Evolutionary conservation across 305 asterid species (phyloP), one percentile per base, ranked within the genome.

Genomic region (Salvia sclarea): DNA sequence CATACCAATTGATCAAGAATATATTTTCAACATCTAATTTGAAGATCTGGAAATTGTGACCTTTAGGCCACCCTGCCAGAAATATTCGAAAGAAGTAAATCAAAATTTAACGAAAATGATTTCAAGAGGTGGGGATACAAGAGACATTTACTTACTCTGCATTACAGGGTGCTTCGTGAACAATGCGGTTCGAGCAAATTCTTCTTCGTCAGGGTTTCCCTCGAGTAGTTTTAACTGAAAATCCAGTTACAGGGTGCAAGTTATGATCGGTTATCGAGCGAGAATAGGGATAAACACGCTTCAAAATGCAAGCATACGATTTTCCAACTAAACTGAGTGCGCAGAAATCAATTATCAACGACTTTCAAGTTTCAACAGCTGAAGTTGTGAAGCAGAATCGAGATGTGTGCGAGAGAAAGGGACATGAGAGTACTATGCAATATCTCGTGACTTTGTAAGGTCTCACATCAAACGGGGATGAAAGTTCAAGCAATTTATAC

Each of bases 11-110:
- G 68, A 92, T 82, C 85, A 90, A 63, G 73, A 92, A 88, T 71
- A 92, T 88, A 49, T 86, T 84, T 50, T 82, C 85, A 1, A 90
- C 86, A 58, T 82, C 90, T 48, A 92, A 65, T 72, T 80, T 85
- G 90, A 74, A 92, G 71, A 88, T 61, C 81, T 80, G 84, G 83
- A 92, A 92, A 75, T 88, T 72, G 77, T 92, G 98, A 74, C 69
- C n/a, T 82, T 86, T 77, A 20, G 98, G 98, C 98, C 98, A 92
- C 52, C 78, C 98, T 92, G 95, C 77, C 47, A 75, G 48, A 4
- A 37, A 41, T n/a, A n/a, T 63, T 55, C 61, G 20, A 59, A 72
- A 44, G 12, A n/a, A 13, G 20, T 25, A 5, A 25, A 24, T 5
- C 18, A 7, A 54, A 50, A 50, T 21, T 20, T 49, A 22, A 10